A percentile compares a stretch with the other conserved stretches of the same genome.
Evolutionary conservation across 495 filamentous ascomycete genomes (phyloP).

Genomic region (Penicillium flavigenum): DNA sequence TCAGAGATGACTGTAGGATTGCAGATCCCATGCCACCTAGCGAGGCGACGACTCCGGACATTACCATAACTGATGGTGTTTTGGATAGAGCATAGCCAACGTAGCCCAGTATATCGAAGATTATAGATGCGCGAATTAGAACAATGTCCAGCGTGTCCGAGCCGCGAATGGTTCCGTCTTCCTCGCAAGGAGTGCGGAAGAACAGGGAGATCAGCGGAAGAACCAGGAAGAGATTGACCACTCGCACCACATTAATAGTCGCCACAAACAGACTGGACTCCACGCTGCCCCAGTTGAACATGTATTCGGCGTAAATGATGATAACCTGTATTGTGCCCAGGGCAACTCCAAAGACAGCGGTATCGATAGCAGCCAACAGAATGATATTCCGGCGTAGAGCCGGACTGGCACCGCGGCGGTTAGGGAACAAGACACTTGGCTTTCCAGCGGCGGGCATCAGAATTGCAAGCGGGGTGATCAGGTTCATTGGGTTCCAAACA

Average conservation of each 20-base stretch:
- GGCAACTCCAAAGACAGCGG: constrained; percentile 72
- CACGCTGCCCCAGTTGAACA: constrained; percentile 78
- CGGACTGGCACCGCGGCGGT: constrained; percentile 57
- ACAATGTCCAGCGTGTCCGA: constrained; percentile 74
- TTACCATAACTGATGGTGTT: constrained; percentile 54
- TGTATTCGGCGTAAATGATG: constrained; percentile 73
- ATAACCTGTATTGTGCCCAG: constrained; percentile 78
- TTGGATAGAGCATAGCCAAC: constrained; percentile 66
- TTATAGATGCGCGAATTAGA: constrained; percentile 71
- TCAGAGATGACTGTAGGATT: constrained; percentile 76
- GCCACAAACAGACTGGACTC: constrained; percentile 78
- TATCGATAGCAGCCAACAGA: constrained; percentile 75
- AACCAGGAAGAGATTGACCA: constrained; percentile 68
- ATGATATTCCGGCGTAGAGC: constrained; percentile 75
- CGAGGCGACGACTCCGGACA: constrained; percentile 68
- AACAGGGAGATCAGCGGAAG: constrained; percentile 70
- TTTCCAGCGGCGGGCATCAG: constrained; percentile 70
- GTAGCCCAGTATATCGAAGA: constrained; percentile 77
- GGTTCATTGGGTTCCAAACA: constrained; percentile 51
- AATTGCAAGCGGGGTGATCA: constrained; percentile 73
- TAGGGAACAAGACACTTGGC: constrained; percentile 58
- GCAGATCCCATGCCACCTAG: constrained; percentile 83
- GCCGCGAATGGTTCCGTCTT: constrained; percentile 58
- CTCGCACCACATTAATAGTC: constrained; percentile 69
- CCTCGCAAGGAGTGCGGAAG: constrained; percentile 53